A percentile compares a stretch with the other conserved stretches of the same genome.
Conservation (phyloP, 176 grass and related monocot species). For the Thinopyrum elongatum region DNA sequence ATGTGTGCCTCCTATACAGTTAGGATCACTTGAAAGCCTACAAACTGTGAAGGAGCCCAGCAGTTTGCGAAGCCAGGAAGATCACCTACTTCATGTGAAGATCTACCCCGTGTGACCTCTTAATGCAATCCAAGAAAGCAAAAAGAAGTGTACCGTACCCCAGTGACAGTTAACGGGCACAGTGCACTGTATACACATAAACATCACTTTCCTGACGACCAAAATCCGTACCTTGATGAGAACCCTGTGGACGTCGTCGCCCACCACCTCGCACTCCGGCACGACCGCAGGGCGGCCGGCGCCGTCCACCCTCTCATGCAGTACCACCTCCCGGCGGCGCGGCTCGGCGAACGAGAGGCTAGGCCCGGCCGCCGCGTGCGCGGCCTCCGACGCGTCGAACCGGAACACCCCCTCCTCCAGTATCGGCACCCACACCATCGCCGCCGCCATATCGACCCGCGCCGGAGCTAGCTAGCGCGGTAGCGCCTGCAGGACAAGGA, state of each 20-base stretch:
- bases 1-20: not conserved
- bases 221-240: constrained; percentile 53
- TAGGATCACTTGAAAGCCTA: not conserved
- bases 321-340: constrained; percentile 40
- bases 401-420: constrained; percentile 79
- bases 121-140: not conserved
- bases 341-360: constrained; percentile 75
- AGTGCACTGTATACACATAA: not conserved
- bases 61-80: not conserved
- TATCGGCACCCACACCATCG: constrained; percentile 62
- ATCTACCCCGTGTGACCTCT: not conserved
- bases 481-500: not conserved
- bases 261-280: constrained; percentile 35
- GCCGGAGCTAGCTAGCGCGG: not conserved
- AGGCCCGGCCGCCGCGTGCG: constrained; percentile 50
- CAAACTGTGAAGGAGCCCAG: not conserved
- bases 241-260: constrained; percentile 51
- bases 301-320: constrained; percentile 15
- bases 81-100: not conserved
- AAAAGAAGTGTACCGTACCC: not conserved
- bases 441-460: not conserved
- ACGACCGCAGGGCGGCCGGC: constrained; percentile 41
- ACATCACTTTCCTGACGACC: not conserved
- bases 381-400: constrained; percentile 66
- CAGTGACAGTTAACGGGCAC: not conserved